Evolutionary conservation across 228 moss, liverwort and hornwort genomes (phyloP), one percentile per base, ranked within the genome.

Genomic region (Sphagnum magellanicum): DNA sequence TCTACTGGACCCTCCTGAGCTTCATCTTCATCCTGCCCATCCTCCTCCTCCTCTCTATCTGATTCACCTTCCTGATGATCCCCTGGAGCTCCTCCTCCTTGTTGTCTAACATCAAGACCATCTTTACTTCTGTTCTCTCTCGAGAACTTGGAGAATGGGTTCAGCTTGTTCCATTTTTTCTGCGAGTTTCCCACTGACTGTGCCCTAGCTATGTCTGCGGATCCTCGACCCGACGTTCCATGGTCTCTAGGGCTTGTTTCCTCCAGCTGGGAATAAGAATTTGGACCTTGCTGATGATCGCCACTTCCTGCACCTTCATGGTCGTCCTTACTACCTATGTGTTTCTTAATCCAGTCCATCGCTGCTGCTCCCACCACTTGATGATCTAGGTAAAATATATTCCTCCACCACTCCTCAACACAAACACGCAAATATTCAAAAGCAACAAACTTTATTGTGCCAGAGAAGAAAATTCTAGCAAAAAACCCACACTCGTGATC

Each of bases 1-100:
- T 91, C 71, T 65, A 93, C 59, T 14, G 83, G 81, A 9, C 57
- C 67, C 16, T 79, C 79, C 57, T 81, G 85, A 46, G 72, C 83
- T 4, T 53, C 50, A 9, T 9, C 67, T 1, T 17, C 67, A 17
- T 67, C 51, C 67, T 67, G 51, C 51, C 12, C 55, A 8, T 55
- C 55, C 9, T 12, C 55, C 47, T 86, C 81, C 59, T 77, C 71
- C 51, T 77, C 69, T 3, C 72, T 17, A 16, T 71, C 61, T 50
- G 75, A 79, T 69, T 82, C 77, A 15, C 79, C 77, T 6, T 81
- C 14, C 73, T 86, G 75, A 4, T 79, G 85, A 12, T 86, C 81
- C 50, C 77, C 46, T 7, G 57, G 57, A 7, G 81, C 50, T 0
- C 32, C 32, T 75, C 53, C 16, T 52, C 55, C 46, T 17, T 16